phyloP scores from a whole-genome alignment of 2,329 filamentous ascomycete species.

The Fusarium concolor region DNA sequence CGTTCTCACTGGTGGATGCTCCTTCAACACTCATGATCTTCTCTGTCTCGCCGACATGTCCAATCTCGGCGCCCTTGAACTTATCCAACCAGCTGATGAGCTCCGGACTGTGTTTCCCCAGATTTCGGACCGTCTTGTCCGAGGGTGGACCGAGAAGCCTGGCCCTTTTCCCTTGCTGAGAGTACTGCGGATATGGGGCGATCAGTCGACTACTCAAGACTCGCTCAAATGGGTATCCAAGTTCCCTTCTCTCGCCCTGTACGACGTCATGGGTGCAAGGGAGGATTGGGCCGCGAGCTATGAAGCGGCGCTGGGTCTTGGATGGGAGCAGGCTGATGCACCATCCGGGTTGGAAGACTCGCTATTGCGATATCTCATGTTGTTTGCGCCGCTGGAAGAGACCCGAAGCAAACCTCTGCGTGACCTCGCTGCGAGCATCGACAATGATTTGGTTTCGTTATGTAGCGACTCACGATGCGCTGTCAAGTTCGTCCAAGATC shows the following conservation, averaged over 20 bases:
- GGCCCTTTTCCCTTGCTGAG: slow-evolving; percentile 61
- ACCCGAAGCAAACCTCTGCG: slow-evolving; percentile 38
- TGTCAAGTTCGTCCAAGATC: slow-evolving; percentile 49
- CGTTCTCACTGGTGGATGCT: slow-evolving; percentile 53
- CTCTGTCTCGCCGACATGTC: slow-evolving; percentile 55
- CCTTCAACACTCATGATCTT: slow-evolving; percentile 54
- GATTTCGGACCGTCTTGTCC: slow-evolving; percentile 59
- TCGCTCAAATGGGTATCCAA: slow-evolving; percentile 56
- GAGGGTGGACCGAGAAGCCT: slow-evolving; percentile 57
- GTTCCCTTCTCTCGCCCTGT: slow-evolving; percentile 60
- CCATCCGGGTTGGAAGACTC: slow-evolving; percentile 48
- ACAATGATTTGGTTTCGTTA: slow-evolving; percentile 51
- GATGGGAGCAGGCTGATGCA: slow-evolving; percentile 51
- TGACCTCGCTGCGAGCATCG: slow-evolving; percentile 49
- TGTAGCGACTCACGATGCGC: slow-evolving; percentile 50
- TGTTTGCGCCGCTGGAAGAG: slow-evolving; percentile 49
- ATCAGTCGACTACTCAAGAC: slow-evolving; percentile 52
- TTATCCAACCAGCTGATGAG: slow-evolving; percentile 55
- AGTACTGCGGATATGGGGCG: slow-evolving; percentile 59
- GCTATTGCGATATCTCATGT: slow-evolving; percentile 51
- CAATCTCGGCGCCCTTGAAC: slow-evolving; percentile 62
- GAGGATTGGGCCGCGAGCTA: slow-evolving; percentile 52
- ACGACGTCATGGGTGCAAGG: slow-evolving; percentile 55
- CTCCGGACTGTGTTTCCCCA: slow-evolving; percentile 49
- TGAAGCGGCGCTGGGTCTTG: slow-evolving; percentile 42